Evolutionary conservation across 352 stramenopile species (phyloP).

Genomic region (Phytophthora ohioensis): DNA sequence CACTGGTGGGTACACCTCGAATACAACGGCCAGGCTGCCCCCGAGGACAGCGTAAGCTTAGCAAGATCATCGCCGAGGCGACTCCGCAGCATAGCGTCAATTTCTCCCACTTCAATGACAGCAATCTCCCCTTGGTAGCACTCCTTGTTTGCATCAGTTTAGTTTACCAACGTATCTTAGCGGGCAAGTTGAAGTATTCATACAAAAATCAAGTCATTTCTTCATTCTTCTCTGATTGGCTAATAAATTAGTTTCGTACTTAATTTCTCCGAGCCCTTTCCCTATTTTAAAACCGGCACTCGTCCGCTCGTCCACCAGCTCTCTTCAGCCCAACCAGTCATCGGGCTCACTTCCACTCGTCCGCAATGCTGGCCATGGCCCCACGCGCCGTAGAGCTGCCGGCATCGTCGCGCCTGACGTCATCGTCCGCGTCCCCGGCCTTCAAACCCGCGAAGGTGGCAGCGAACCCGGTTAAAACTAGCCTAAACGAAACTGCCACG

Average conservation of each 20-base stretch:
- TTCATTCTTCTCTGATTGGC: slow-evolving; percentile 17
- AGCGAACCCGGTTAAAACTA: slow-evolving; percentile 2
- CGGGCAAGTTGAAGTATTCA: not conserved
- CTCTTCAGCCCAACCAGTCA: slow-evolving; percentile 31
- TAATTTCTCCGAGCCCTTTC: slow-evolving; percentile 13
- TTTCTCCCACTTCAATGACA: no score
- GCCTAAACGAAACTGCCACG: slow-evolving; percentile 24
- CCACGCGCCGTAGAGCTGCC: slow-evolving; percentile 20
- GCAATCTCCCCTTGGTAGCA: no score
- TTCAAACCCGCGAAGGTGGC: slow-evolving; percentile 19
- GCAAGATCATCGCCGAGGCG: no score
- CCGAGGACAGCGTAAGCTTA: no score
- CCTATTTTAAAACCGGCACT: slow-evolving; percentile 23
- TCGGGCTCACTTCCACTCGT: slow-evolving; percentile 18
- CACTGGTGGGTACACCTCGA: no score
- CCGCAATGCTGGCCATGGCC: slow-evolving; percentile 37
- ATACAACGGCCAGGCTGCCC: no score
- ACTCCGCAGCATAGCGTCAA: no score
- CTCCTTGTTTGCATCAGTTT: no score
- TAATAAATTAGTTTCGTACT: slow-evolving; percentile 7
- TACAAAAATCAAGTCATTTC: not conserved
- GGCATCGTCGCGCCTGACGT: not conserved
- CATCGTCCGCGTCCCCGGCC: slow-evolving; percentile 12
- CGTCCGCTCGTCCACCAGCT: slow-evolving; percentile 20
- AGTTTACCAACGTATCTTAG: no score